Evolutionary conservation across 2,329 filamentous ascomycete species (phyloP).

Genomic region (Cordyceps cicadae): DNA sequence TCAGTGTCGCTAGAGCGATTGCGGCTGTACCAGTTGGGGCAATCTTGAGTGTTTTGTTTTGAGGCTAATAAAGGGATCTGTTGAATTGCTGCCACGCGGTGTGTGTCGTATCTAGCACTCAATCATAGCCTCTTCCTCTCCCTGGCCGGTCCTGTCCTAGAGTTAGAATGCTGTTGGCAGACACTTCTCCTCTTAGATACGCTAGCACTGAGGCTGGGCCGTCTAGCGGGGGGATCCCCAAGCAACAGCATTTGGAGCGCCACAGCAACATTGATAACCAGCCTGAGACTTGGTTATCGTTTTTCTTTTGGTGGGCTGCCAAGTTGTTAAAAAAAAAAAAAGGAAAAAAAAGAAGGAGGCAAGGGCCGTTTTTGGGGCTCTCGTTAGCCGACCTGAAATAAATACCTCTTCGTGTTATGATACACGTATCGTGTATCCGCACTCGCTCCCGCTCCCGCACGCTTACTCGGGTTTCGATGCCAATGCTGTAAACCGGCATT

Average conservation of each 20-base stretch:
- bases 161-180: background rate
- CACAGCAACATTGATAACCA: too few relatives aligned
- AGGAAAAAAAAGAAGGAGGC: too few relatives aligned
- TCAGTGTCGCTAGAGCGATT: constrained; percentile 1
- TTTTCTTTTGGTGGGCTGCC: background rate
- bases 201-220: background rate
- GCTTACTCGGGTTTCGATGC: background rate
- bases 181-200: background rate
- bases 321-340: background rate
- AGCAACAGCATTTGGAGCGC: background rate
- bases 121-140: too few relatives aligned
- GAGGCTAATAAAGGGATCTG: constrained; percentile 10
- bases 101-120: background rate
- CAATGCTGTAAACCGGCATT: background rate
- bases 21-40: constrained; percentile 10
- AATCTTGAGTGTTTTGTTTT: background rate
- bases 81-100: constrained; percentile 8
- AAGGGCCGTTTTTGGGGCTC: background rate
- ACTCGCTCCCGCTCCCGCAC: background rate
- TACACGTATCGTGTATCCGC: background rate
- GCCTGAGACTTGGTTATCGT: background rate
- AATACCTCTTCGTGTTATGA: background rate
- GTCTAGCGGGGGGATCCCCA: background rate
- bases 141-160: too few relatives aligned
- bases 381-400: background rate